phyloP scores from a whole-genome alignment of 139 green algal genomes.

The Closterium sp. region DNA sequence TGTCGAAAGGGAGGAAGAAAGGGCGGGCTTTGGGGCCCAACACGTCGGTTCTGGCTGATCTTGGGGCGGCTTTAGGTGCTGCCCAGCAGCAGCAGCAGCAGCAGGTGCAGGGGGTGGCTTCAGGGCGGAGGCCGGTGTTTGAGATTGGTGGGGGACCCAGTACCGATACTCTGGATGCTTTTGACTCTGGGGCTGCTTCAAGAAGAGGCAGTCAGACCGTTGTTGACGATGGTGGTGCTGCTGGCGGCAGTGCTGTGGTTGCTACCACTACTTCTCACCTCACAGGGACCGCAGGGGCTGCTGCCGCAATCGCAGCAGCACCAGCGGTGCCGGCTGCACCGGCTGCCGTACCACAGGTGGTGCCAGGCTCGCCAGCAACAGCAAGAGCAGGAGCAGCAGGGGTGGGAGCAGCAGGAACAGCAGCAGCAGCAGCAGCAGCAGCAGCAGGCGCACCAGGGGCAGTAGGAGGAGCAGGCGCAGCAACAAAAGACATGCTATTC shows the following conservation, averaged over 20 bases:
- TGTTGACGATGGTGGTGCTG: background rate
- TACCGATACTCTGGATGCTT: background rate
- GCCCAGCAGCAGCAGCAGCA: background rate
- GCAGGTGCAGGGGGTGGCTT: background rate
- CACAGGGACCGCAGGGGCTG: background rate
- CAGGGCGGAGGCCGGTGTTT: background rate
- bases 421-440: background rate
- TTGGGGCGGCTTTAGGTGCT: background rate
- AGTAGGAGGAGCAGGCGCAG: background rate
- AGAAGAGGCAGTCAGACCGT: background rate
- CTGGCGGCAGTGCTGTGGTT: too few species aligned
- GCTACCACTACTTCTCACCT: background rate
- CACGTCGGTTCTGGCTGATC: background rate
- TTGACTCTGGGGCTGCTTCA: background rate
- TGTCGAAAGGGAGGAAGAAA: background rate
- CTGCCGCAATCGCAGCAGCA: background rate
- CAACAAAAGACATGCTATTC: slow-evolving; percentile 2
- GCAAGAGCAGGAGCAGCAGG: background rate
- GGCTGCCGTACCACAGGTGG: background rate
- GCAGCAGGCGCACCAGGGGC: too few species aligned
- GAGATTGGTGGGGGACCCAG: background rate
- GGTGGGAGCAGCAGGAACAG: background rate
- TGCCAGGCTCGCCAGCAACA: background rate
- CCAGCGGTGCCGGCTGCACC: background rate
- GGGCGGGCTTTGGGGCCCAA: background rate